A percentile compares a stretch with the other conserved stretches of the same genome.
phyloP scores from a whole-genome alignment of 352 stramenopile genomes.

The Phytopythium kandeliae region DNA sequence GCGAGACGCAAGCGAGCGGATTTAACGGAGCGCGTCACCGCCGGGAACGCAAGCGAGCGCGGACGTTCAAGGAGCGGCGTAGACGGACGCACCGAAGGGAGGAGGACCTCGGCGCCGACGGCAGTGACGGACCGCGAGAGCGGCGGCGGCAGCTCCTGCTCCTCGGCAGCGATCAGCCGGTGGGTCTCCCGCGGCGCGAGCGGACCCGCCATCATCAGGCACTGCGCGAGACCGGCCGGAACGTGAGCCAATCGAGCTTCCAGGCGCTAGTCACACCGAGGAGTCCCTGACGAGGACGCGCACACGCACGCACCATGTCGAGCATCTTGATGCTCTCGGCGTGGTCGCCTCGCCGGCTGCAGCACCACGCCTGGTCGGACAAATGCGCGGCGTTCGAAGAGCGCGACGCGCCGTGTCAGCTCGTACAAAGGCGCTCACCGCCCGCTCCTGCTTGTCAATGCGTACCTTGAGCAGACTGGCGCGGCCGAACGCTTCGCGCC shows the following conservation, averaged over 20 bases:
- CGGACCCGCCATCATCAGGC: slow-evolving; percentile 73
- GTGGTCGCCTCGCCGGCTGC: slow-evolving; percentile 16
- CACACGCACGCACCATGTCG: no score
- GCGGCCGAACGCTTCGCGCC: slow-evolving; percentile 53
- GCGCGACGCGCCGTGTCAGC: no score
- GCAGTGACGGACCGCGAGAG: not conserved
- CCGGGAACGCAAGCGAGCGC: not conserved
- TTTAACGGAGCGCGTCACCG: not conserved
- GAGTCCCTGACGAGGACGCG: no score
- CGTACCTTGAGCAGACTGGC: slow-evolving; percentile 55
- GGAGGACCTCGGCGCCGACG: no score
- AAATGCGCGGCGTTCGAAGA: no score
- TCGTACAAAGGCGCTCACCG: no score
- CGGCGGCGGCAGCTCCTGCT: slow-evolving; percentile 13
- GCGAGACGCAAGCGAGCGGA: slow-evolving; percentile 9
- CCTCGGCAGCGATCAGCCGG: slow-evolving; percentile 33
- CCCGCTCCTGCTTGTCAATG: no score
- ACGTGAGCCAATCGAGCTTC: no score
- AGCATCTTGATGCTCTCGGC: slow-evolving; percentile 36
- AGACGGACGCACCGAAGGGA: no score
- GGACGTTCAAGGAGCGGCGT: not conserved
- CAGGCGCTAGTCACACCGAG: no score
- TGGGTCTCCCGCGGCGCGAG: slow-evolving; percentile 36
- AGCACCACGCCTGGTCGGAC: slow-evolving; percentile 20
- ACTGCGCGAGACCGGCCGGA: no score